Evolutionary conservation across 2,329 filamentous ascomycete species (phyloP).

Genomic region (Verticillium tricorpus): DNA sequence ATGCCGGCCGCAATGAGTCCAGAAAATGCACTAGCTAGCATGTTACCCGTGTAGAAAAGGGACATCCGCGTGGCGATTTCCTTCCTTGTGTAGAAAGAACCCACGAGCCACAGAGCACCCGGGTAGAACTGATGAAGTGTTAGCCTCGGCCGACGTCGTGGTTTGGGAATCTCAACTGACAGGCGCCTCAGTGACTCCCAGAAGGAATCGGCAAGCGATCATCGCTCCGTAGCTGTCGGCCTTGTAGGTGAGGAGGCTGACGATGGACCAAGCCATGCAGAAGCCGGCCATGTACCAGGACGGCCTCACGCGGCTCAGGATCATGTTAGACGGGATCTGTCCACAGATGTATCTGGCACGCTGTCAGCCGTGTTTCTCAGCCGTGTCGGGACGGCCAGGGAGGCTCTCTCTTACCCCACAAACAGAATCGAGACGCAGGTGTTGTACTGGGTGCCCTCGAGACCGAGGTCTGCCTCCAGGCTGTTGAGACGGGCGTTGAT

Average conservation of each 20-base stretch:
- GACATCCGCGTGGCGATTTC: constrained; percentile 36
- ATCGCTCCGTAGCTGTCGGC: constrained; percentile 34
- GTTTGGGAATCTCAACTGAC: constrained; percentile 7
- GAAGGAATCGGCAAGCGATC: constrained; percentile 29
- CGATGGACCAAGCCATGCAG: constrained; percentile 29
- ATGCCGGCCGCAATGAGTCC: constrained; percentile 38
- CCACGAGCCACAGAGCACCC: constrained; percentile 34
- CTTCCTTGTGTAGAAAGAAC: constrained; percentile 50
- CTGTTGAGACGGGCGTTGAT: constrained; percentile 50
- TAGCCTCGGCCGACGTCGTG: not conserved
- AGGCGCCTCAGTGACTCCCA: constrained; percentile 33
- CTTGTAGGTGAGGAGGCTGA: constrained; percentile 34
- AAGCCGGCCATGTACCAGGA: constrained; percentile 9
- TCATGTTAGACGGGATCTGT: constrained; percentile 6
- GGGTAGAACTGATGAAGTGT: constrained; percentile 28
- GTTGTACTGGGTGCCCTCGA: constrained; percentile 33
- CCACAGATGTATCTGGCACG: constrained; percentile 1
- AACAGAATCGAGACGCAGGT: constrained; percentile 28
- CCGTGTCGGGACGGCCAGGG: not conserved
- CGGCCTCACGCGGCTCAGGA: constrained; percentile 6
- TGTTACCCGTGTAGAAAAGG: constrained; percentile 37
- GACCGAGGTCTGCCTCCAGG: constrained; percentile 44
- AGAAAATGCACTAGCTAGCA: constrained; percentile 30
- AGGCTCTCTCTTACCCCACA: constrained; percentile 13
- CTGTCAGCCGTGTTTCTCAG: not conserved